phyloP scores from a whole-genome alignment of 2,329 filamentous ascomycete genomes.

The Talaromyces albobiverticillius region DNA sequence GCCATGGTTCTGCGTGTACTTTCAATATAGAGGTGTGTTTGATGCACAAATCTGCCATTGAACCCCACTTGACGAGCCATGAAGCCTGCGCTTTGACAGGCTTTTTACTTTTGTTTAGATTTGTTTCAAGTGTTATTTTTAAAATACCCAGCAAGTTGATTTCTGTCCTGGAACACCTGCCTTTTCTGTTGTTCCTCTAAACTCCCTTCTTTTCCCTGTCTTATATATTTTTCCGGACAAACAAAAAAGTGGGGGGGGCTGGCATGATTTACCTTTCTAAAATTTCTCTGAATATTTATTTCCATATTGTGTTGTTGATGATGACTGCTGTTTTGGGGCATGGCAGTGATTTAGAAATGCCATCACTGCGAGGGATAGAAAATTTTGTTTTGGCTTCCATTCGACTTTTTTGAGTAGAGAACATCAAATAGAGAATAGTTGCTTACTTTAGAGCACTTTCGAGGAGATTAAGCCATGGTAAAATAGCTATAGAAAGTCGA shows the following conservation, averaged over 20 bases:
- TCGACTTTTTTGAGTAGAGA: background rate
- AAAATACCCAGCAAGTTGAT: slow-evolving; percentile 9
- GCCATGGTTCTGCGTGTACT: background rate
- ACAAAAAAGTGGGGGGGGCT: background rate
- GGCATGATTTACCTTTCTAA: background rate
- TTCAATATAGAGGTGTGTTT: background rate
- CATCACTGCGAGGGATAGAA: background rate
- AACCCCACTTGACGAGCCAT: slow-evolving; percentile 1
- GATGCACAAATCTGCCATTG: slow-evolving; percentile 1
- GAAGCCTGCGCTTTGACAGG: background rate
- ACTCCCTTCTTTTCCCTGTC: slow-evolving; percentile 3
- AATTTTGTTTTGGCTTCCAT: background rate
- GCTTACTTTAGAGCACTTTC: too few relatives aligned
- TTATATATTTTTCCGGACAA: background rate
- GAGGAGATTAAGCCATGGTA: too few relatives aligned
- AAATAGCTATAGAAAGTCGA: too few relatives aligned
- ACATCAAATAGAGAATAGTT: background rate
- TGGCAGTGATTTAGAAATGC: background rate
- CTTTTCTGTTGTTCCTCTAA: background rate
- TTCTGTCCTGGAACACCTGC: background rate
- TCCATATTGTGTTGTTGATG: background rate
- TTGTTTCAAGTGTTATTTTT: background rate
- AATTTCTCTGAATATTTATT: background rate
- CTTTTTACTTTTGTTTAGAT: background rate
- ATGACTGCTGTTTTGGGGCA: background rate